phyloP scores from a whole-genome alignment of 2,329 filamentous ascomycete species.

The Botrytis tulipae region DNA sequence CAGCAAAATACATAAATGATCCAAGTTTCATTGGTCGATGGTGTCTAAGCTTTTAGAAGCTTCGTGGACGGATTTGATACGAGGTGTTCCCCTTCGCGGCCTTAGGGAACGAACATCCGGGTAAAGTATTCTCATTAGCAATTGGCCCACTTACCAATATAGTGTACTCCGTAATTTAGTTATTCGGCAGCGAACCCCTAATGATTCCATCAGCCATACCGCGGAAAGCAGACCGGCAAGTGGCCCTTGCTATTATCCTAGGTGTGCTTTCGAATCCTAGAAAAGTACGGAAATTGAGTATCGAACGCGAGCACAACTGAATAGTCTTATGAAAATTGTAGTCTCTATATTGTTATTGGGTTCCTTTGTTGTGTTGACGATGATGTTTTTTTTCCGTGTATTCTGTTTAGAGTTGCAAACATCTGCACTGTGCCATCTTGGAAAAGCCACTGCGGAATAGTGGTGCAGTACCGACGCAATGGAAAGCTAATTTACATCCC shows the following conservation, averaged over 20 bases:
- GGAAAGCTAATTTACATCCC: background rate
- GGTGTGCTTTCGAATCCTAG: background rate
- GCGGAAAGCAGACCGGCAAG: background rate
- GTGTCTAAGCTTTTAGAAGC: background rate
- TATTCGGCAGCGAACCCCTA: background rate
- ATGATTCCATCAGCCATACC: background rate
- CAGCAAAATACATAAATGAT: background rate
- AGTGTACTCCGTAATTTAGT: background rate
- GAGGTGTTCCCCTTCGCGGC: background rate
- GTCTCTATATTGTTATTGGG: background rate
- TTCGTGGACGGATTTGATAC: background rate
- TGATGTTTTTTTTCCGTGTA: background rate
- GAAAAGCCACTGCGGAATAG: background rate
- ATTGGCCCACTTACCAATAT: background rate
- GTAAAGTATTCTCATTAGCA: background rate
- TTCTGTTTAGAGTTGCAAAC: background rate
- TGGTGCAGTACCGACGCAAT: background rate
- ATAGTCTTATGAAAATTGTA: background rate
- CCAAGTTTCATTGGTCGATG: slow-evolving; percentile 26
- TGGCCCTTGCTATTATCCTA: background rate
- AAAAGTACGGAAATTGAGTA: background rate
- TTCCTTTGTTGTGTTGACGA: background rate
- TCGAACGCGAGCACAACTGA: background rate
- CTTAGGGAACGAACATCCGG: background rate
- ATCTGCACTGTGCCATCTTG: background rate